Evolutionary conservation across 495 filamentous ascomycete genomes (phyloP).

Genomic region (Hypoxylon cercidicola): DNA sequence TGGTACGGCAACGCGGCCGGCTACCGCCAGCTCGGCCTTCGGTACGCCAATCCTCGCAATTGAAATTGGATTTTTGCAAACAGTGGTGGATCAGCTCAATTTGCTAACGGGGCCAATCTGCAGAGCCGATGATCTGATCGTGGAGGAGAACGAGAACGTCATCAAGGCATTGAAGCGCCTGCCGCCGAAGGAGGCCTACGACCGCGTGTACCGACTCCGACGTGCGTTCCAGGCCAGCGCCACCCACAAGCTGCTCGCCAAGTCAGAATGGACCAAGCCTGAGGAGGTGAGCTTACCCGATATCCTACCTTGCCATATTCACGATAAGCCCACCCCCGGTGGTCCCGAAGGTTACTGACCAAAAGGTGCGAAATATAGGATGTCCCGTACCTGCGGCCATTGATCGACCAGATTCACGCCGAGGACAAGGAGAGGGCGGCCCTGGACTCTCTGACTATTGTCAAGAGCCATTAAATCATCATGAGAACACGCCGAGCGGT

Average conservation of each 20-base stretch:
- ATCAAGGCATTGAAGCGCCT: conserved; percentile 90
- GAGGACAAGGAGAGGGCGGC: conserved; percentile 83
- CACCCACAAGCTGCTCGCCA: conserved; percentile 82
- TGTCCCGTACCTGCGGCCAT: conserved; percentile 76
- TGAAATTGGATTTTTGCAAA: not conserved
- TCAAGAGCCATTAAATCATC: conserved; percentile 60
- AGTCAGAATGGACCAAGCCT: conserved; percentile 76
- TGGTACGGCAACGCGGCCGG: conserved; percentile 89
- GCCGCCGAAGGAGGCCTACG: conserved; percentile 87
- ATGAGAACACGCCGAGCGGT: conserved; percentile 4
- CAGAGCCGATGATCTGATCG: conserved; percentile 92
- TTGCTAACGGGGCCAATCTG: conserved; percentile 7
- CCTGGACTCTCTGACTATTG: conserved; percentile 80
- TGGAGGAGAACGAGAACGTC: conserved; percentile 87
- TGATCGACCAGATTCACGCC: conserved; percentile 84
- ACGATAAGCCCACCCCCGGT: not conserved
- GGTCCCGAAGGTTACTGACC: conserved; percentile 3
- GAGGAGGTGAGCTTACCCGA: conserved; percentile 48
- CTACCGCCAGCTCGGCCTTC: conserved; percentile 92
- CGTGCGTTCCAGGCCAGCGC: conserved; percentile 87
- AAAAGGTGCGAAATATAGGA: conserved; percentile 64
- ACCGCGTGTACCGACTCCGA: conserved; percentile 95
- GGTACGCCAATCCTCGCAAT: conserved; percentile 62
- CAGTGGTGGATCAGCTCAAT: not conserved
- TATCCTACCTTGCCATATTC: not conserved